Base-by-base conservation (phyloP, 1,284 basidiomycete species). In the Pascua guehoae region DNA sequence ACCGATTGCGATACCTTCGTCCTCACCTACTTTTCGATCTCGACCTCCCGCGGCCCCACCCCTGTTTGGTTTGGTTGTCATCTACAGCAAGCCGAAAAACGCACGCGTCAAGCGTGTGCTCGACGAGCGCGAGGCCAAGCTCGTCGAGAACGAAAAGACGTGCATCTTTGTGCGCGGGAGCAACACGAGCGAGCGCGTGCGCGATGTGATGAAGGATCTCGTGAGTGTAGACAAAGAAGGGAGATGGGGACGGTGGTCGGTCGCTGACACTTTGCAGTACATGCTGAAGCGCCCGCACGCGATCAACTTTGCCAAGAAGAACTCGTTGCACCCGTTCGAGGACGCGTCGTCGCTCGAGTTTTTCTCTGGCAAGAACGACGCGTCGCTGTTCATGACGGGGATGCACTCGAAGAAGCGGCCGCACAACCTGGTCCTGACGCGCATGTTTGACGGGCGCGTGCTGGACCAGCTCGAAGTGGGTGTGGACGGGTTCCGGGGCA, bases 401-500 rank as follows among this genome's bases (percentile, higher is more conserved):
- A 88, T 94, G 70, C 91, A 88, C 69, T 90, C 87, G 49, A 99
- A 99, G 80, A 99, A 98, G 77, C 81, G 94, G 53, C 94, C 94
- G 14, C 84, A 98, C 70, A 88, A 90, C 53, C 75, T 99, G 56
- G 86, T 88, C 3, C 87, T 96, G 68, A 88, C 88, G 12, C 80
- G 96, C 54, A 93, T 88, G 83, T 98, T 88, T 67, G 89, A 97
- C 68, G 84, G 86, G 37, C 82, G 85, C 67, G 85, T 98, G 18
- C 80, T 98, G 69, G 96, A 99, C 75, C 94, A 97, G 89, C 83
- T 92, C 58, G 96, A 98, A 79, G 79, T 96, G 17, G 93, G 93
- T 7, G 86, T 98, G 18, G 87, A 92, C 50, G 83, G 80, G 40
- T 92, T 86, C 69, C 82, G 84, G 57, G 80, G 84, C 64, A 95